These are phyloP conservation scores for Phytophthora hibernalis DNA, from an alignment of 352 stramenopile genomes.

Conservation along the genomic window DNA sequence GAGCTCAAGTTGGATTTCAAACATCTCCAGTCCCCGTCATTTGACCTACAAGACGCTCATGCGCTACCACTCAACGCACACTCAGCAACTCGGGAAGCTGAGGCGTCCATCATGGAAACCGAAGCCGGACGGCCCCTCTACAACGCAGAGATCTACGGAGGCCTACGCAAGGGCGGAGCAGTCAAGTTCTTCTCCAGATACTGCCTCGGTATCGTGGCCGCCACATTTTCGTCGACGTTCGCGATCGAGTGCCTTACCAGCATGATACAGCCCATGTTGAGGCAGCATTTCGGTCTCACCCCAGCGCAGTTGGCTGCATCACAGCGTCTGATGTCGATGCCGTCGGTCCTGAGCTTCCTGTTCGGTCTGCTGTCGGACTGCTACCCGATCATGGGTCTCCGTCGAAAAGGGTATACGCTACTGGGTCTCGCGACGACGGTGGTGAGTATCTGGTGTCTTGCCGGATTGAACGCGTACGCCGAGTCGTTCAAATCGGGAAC, in stretches of 20 bases:
- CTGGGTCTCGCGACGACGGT: slow-evolving; percentile 51
- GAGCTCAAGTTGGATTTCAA: slow-evolving; percentile 19
- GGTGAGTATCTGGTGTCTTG: slow-evolving; percentile 40
- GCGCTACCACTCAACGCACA: no score
- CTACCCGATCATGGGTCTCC: slow-evolving; percentile 80
- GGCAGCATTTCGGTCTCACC: slow-evolving; percentile 36
- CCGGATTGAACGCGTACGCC: slow-evolving; percentile 32
- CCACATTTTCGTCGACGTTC: slow-evolving; percentile 51
- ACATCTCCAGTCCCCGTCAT: no score
- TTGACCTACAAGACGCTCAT: no score
- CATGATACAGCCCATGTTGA: slow-evolving; percentile 38
- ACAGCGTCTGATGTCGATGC: slow-evolving; percentile 55
- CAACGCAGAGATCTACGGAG: slow-evolving; percentile 64
- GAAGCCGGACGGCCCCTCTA: slow-evolving; percentile 47
- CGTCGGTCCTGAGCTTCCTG: slow-evolving; percentile 78
- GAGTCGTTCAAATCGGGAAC: slow-evolving; percentile 18
- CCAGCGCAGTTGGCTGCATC: slow-evolving; percentile 25
- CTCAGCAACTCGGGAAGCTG: slow-evolving; percentile 12
- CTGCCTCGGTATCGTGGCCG: slow-evolving; percentile 47
- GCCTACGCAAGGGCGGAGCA: slow-evolving; percentile 47
- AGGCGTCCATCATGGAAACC: slow-evolving; percentile 20
- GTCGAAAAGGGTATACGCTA: slow-evolving; percentile 81
- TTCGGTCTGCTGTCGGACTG: slow-evolving; percentile 82
- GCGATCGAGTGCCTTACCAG: slow-evolving; percentile 36
- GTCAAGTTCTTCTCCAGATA: slow-evolving; percentile 49